Percentiles rank a stretch among this genome's conserved stretches.
Evolutionary conservation across 352 stramenopile genomes (phyloP).

Genomic region (Pythium guiyangense): DNA sequence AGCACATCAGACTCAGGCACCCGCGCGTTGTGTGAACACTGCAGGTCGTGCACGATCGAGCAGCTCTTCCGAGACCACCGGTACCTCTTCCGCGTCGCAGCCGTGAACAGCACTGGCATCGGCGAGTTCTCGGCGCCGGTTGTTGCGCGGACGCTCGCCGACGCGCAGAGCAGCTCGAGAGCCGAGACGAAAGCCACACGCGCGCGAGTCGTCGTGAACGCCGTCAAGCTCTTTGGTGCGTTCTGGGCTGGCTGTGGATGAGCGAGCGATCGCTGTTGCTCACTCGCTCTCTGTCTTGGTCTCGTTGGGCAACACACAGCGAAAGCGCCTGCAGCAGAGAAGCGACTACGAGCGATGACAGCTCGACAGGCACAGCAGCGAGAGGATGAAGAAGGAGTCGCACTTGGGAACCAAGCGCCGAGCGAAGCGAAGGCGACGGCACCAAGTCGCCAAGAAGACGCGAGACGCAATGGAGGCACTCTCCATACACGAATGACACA

Average conservation of each 20-base stretch:
- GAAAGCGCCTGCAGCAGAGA: neutral
- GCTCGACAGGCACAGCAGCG: too few relatives aligned
- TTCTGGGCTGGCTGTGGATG: neutral
- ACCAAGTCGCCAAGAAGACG: neutral
- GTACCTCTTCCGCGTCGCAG: conserved; percentile 26
- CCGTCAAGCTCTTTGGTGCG: conserved; percentile 11
- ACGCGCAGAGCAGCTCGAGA: neutral
- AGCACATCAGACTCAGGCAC: neutral
- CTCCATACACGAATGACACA: neutral
- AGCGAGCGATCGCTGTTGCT: neutral
- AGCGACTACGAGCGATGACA: too few relatives aligned
- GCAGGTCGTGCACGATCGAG: conserved; percentile 10
- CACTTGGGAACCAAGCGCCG: neutral
- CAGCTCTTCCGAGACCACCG: conserved; percentile 15
- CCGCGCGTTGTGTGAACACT: neutral
- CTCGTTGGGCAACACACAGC: neutral
- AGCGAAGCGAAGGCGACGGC: conserved; percentile 1
- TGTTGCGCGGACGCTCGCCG: conserved; percentile 1
- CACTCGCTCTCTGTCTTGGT: neutral
- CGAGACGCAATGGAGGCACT: too few relatives aligned
- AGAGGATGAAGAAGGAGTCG: neutral
- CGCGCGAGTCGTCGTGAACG: neutral
- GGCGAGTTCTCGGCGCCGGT: conserved; percentile 17
- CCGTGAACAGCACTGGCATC: conserved; percentile 4
- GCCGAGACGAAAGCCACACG: conserved; percentile 2